These are phyloP conservation scores for Fusarium miscanthi DNA, from an alignment of 2,329 filamentous ascomycete genomes.

Conservation along the genomic window DNA sequence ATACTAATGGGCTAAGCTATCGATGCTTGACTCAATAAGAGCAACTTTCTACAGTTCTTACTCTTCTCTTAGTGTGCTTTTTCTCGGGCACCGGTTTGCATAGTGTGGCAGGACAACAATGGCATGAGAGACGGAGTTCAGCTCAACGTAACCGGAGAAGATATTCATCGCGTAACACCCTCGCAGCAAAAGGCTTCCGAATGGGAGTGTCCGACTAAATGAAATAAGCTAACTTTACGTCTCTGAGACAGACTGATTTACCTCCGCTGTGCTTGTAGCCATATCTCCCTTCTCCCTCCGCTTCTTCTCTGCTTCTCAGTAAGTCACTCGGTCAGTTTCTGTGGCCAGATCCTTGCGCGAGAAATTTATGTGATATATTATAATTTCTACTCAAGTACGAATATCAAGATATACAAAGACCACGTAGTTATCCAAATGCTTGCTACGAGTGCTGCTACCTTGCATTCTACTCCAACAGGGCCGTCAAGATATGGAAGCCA, in stretches of 20 bases:
- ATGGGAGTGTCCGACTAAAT: no score
- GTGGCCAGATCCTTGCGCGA: fast-evolving
- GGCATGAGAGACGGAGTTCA: fast-evolving
- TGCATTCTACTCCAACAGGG: fast-evolving
- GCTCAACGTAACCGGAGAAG: background rate
- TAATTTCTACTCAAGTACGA: fast-evolving
- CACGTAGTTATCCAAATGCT: background rate
- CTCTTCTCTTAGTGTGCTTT: fast-evolving
- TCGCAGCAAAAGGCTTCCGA: no score
- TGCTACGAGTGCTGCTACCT: no score
- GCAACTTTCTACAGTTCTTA: fast-evolving
- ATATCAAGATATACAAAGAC: fast-evolving
- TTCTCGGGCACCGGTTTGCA: no score
- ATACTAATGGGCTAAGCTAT: fast-evolving
- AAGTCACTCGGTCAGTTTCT: background rate
- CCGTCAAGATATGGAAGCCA: no score
- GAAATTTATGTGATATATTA: fast-evolving
- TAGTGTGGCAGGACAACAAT: background rate
- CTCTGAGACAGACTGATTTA: background rate
- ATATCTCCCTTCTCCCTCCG: background rate
- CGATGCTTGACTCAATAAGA: fast-evolving
- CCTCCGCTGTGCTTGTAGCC: background rate
- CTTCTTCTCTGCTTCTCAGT: background rate
- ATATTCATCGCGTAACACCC: no score
- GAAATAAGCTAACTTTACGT: no score